Evolutionary conservation across 129 eudicot species (phyloP), one percentile per base, ranked within the genome.

Genomic region (Apium graveolens): DNA sequence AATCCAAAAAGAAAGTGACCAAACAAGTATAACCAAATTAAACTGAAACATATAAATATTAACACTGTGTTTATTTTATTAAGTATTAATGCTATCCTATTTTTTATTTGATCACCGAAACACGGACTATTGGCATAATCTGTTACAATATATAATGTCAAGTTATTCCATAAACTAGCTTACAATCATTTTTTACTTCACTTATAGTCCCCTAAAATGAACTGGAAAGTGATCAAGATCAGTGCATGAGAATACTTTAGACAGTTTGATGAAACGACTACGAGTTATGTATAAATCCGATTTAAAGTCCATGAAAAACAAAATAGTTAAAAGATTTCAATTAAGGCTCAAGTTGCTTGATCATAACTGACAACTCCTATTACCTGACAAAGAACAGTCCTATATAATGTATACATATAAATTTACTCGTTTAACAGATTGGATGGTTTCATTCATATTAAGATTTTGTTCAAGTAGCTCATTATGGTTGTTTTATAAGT

Each of bases 1-100:
- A 45, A 55, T 76, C 65, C 62, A 81, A 71, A 9, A 46, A 60
- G 70, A 77, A 76, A 79, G 55, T 26, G 38, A 73, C 20, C n/a
- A 39, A 72, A 10, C 70, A 63, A 31, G 20, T 55, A 55, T 8
- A 55, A 55, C 29, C 10, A 10, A 63, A 65, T 14, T 29, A 29
- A 65, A 65, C 11, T 65, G 31, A 38, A 29, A 65, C 21, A 65
- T 27, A n/a, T 24, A n/a, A n/a, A 32, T 57, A 55, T 24, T n/a
- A 57, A 12, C 66, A 10, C 5, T 9, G 16, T 8, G 66, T 2
- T 7, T 57, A 32, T 11, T 57, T 10, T 1, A 29, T 57, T 16
- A 57, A 26, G 66, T n/a, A 55, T 7, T n/a, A 57, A 29, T 29
- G 1, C 13, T n/a, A 11, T 24, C 31, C n/a, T n/a, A n/a, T 9